Conservation (phyloP, 805 yeast species). For the Ogataea zsoltii region DNA sequence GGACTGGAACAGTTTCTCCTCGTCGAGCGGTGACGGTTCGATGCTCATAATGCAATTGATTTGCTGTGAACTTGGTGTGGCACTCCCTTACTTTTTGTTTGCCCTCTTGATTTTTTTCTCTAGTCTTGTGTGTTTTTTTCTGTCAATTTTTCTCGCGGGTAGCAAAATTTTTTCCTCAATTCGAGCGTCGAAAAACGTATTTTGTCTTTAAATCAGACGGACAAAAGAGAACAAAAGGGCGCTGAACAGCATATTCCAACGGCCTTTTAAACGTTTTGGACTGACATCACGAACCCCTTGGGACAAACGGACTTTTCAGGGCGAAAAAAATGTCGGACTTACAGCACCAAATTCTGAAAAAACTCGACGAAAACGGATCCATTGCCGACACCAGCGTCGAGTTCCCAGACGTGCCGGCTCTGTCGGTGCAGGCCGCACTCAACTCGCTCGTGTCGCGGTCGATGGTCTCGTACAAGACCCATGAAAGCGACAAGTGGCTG, state of each 20-base stretch:
- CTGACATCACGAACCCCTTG: no score
- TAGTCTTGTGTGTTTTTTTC: not conserved
- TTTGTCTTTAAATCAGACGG: not conserved
- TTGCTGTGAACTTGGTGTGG: no score
- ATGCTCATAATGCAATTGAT: not conserved
- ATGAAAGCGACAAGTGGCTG: slow-evolving; percentile 74
- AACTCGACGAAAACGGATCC: slow-evolving; percentile 59
- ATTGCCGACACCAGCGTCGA: slow-evolving; percentile 68
- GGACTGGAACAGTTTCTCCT: slow-evolving; percentile 2
- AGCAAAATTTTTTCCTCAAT: not conserved
- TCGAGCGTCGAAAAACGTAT: slow-evolving; percentile 6
- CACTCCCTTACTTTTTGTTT: no score
- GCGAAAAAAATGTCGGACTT: slow-evolving; percentile 58
- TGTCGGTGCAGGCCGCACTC: slow-evolving; percentile 75
- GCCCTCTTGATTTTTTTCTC: not conserved
- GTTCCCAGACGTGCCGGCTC: slow-evolving; percentile 67
- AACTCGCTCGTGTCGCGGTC: slow-evolving; percentile 81
- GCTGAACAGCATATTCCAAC: no score
- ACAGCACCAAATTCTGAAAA: slow-evolving; percentile 62
- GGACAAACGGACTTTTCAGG: not conserved
- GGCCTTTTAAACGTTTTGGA: no score
- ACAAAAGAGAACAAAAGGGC: not conserved
- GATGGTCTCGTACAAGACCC: slow-evolving; percentile 72
- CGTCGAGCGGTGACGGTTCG: not conserved
- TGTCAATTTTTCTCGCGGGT: not conserved